Percentiles rank a stretch among this genome's conserved stretches.
These are phyloP conservation scores for Pezicula neosporulosa DNA, from an alignment of 2,329 filamentous ascomycete species.

Conservation along the genomic window DNA sequence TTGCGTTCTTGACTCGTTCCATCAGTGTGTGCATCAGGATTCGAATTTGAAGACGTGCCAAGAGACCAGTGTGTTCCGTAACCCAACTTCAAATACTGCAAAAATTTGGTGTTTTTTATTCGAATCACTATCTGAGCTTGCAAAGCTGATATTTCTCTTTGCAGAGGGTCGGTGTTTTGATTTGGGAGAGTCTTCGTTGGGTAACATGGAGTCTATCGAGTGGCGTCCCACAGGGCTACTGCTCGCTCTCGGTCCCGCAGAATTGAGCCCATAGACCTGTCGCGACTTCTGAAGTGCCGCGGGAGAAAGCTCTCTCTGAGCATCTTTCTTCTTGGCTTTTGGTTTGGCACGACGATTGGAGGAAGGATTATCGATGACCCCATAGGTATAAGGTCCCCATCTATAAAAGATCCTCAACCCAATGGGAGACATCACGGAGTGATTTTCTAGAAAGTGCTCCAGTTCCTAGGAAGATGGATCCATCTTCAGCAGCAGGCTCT, in stretches of 20 bases:
- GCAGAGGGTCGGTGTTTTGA: constrained; percentile 8
- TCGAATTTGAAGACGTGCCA: constrained; percentile 18
- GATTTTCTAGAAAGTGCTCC: constrained; percentile 71
- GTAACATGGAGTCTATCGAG: background rate
- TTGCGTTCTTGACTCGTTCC: background rate
- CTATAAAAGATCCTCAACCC: constrained; percentile 85
- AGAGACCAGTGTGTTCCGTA: constrained; percentile 66
- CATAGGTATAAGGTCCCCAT: constrained; percentile 82
- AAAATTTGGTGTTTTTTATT: constrained; percentile 38
- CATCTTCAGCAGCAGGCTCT: constrained; percentile 69
- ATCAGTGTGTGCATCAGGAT: constrained; percentile 3
- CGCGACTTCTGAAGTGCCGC: constrained; percentile 10
- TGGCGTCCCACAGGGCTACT: background rate
- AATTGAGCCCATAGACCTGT: constrained; percentile 7
- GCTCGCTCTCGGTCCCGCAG: background rate
- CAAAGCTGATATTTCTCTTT: constrained; percentile 8
- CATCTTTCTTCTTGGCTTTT: constrained; percentile 32
- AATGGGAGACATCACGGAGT: constrained; percentile 70
- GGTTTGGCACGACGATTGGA: constrained; percentile 48
- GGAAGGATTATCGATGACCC: constrained; percentile 74
- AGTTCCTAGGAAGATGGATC: constrained; percentile 80
- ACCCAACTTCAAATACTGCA: constrained; percentile 63
- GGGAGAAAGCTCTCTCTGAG: constrained; percentile 17
- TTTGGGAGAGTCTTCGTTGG: background rate
- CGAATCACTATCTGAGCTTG: constrained; percentile 21